Base-by-base conservation (phyloP, 2,329 filamentous ascomycete species). In the Penicillium sp. region DNA sequence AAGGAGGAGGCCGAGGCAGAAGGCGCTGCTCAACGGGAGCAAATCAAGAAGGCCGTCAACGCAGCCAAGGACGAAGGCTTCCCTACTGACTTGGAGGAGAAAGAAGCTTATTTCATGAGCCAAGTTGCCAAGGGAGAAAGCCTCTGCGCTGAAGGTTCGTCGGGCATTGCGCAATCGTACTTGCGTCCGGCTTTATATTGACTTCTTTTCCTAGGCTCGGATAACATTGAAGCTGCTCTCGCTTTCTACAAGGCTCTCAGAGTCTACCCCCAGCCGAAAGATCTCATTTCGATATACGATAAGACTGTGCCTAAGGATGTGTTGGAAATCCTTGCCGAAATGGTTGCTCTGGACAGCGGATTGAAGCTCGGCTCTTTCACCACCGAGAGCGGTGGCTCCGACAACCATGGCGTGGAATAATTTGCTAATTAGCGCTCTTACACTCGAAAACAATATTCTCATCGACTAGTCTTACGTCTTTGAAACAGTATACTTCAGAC, bases 201-300 rank as follows among this genome's bases (percentile, higher is more conserved):
- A 57, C 65, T 59, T 40, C 56, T 50, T 50, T 33, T 52, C 24
- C 61, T n/a, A 77, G 75, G 71, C 48, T 67, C 71, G 49, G 67
- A 73, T 56, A 72, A 76, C 57, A 75, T 96, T 58, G 92, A 97
- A 63, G 90, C 94, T 52, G 93, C 94, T 48, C 80, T 97, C 60
- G 91, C 90, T 74, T 99, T 99, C 79, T 99, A 97, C 84, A 95
- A 92, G 82, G 94, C 92, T 46, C 84, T 99, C 64, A 99, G 99
- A 83, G 94, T 97, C 66, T 99, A 99, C 78, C 94, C 94, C 52
- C 89, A 90, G 68, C 94, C 93, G 12, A 84, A 87, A 66, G 94
- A 97, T 70, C 81, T 99, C 67, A 97, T 99, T 73, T 84, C 84
- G 68, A 96, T 99, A 75, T 99, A 99, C 77, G 94, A 99, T 76